Conservation (phyloP, 225 moss, liverwort and hornwort genomes). For the Marchantia paleacea region DNA sequence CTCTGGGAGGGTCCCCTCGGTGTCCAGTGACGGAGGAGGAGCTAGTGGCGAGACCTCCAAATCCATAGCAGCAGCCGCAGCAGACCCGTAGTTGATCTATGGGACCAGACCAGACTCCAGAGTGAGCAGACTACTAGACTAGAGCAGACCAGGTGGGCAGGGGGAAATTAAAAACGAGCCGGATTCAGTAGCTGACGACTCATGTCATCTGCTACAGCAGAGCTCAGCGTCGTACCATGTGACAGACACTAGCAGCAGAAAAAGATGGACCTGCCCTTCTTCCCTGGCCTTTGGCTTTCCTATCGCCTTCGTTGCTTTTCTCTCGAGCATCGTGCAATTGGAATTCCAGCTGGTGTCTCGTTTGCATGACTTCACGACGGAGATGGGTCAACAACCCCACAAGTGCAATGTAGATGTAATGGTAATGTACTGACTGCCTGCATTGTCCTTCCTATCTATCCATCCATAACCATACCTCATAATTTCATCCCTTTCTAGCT, state of each 20-base stretch:
- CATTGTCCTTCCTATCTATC: background rate
- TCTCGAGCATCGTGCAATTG: conserved; percentile 4
- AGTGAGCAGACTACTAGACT: no score
- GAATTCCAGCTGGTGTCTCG: conserved; percentile 12
- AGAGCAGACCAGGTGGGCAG: background rate
- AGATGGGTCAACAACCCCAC: background rate
- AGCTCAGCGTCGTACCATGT: background rate
- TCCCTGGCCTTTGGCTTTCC: background rate
- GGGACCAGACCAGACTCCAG: background rate
- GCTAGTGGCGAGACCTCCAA: background rate
- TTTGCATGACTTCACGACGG: conserved; percentile 2
- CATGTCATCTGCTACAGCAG: background rate
- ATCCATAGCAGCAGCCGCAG: background rate
- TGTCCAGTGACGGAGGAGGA: background rate
- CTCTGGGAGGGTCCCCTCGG: background rate
- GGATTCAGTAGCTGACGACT: background rate
- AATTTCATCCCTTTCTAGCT: background rate
- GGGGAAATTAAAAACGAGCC: background rate
- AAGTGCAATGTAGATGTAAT: background rate
- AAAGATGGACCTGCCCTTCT: background rate
- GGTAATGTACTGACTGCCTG: no score
- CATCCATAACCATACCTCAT: background rate
- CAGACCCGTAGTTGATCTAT: background rate
- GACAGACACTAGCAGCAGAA: background rate
- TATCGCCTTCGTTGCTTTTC: background rate